Base-by-base conservation (phyloP, 225 moss, liverwort and hornwort species). In the Bryoerythrophyllum caledonicum region DNA sequence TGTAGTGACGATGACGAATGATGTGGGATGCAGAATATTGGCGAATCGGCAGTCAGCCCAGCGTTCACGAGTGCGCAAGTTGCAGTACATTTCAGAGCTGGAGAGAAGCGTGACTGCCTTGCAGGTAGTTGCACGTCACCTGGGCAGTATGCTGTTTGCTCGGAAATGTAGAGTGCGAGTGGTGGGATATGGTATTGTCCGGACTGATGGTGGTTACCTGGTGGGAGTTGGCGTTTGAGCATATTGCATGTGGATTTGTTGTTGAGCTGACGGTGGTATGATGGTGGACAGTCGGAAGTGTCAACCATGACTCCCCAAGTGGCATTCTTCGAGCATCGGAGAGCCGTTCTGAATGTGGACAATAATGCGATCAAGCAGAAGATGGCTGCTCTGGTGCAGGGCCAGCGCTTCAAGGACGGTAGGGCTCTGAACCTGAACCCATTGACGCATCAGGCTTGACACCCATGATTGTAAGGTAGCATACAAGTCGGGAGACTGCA, bases 71-170 rank as follows among this genome's bases (percentile, higher is more conserved):
- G 95, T 95, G 76, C 89, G 95, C 55, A 95, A 95, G 82, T 72
- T 95, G 85, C 92, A 95, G 66, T 92, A 95, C 24, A 95, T 95
- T 65, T 92, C 92, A 24, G 95, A 92, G 82, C 90, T 95, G 4
- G 95, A 92, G 76, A 90, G 89, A 79, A 92, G 86, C 67, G 92
- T 95, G 1, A 90, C 85, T 65, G 89, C 86, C 3, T 76, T 92
- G 35, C 95, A 95, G 92, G 95, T 92, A 69, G 17, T 53, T 26
- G 23, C 48, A 7, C 6, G 19, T 0, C 5, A 6, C 1, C 0
- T 49, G 4, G 6, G 0, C 0, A 49, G 48, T 7, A 19, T 19
- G 1, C 6, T 19, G 38, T 38, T 4, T 16, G 46, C 16, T 46
- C 17, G 19, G 1, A 6, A 49, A 5, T 6, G 1, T 49, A 6